Conservation (phyloP, 345 rosid genomes). For the Jatropha curcas region DNA sequence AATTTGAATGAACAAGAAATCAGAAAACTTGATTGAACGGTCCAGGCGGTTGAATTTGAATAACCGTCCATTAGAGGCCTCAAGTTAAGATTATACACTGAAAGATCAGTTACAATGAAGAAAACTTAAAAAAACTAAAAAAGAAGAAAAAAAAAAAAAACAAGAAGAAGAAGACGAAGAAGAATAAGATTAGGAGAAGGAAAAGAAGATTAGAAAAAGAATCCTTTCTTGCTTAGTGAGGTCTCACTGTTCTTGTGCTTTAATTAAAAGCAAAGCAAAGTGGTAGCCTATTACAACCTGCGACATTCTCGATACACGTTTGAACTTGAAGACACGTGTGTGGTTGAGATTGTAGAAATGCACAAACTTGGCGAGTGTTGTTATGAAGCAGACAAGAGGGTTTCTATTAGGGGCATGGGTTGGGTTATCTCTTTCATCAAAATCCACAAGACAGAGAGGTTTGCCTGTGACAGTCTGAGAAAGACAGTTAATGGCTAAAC, state of each 20-base stretch:
- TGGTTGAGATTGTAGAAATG: background rate
- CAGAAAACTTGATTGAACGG: background rate
- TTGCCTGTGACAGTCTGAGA: no score
- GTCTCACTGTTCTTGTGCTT: constrained; percentile 1
- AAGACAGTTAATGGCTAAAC: no score
- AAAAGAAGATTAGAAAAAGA: constrained; percentile 9
- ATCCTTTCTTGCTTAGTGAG: background rate
- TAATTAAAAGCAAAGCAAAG: constrained; percentile 25
- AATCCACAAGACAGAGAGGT: no score
- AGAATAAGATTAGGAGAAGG: no score
- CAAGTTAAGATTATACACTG: constrained; percentile 9
- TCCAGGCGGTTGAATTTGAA: constrained; percentile 14
- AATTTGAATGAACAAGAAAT: constrained; percentile 11
- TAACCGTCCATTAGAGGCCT: constrained; percentile 7
- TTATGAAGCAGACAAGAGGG: background rate
- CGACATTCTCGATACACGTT: background rate
- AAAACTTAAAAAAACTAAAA: no score
- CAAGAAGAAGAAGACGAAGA: constrained; percentile 14
- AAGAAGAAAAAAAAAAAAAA: background rate
- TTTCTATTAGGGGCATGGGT: background rate
- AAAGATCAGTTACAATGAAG: constrained; percentile 9
- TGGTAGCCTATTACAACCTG: background rate
- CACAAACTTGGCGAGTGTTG: background rate
- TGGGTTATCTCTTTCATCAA: no score
- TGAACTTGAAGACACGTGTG: background rate